phyloP scores from a whole-genome alignment of 2,329 filamentous ascomycete species.

The Phialophora expanda region DNA sequence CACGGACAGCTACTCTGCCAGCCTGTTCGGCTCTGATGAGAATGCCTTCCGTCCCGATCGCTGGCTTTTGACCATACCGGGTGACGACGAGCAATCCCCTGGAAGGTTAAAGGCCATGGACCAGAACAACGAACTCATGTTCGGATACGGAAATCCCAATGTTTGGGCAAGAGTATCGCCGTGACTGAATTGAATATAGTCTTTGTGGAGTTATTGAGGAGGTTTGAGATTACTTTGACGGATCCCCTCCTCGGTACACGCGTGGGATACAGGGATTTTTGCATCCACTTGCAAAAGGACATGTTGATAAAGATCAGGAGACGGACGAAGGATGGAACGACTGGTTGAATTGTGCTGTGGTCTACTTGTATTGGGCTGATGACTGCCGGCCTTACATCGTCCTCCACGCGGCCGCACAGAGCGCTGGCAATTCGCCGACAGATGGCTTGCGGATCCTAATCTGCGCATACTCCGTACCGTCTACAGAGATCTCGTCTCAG shows the following conservation, averaged over 20 bases:
- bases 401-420: neutral
- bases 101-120: constrained; percentile 48
- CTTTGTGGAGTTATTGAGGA: constrained; percentile 46
- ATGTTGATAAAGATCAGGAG: constrained; percentile 21
- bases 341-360: neutral
- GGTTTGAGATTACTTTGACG: constrained; percentile 25
- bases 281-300: constrained; percentile 23
- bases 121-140: constrained; percentile 50
- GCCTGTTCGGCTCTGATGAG: constrained; percentile 49
- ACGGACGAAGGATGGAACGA: neutral
- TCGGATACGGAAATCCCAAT: constrained; percentile 54
- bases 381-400: neutral
- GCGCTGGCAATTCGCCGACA: neutral
- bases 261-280: constrained; percentile 13
- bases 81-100: constrained; percentile 41
- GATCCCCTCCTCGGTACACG: constrained; percentile 12
- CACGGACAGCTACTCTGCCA: constrained; percentile 47
- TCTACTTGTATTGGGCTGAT: neutral
- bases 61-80: constrained; percentile 47
- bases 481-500: neutral
- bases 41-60: constrained; percentile 56
- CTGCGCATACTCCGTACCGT: neutral
- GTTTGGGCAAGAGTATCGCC: constrained; percentile 56
- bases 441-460: neutral
- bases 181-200: constrained; percentile 57